These are phyloP conservation scores for Neurospora sp. DNA, from an alignment of 495 filamentous ascomycete genomes.

Conservation along the genomic window DNA sequence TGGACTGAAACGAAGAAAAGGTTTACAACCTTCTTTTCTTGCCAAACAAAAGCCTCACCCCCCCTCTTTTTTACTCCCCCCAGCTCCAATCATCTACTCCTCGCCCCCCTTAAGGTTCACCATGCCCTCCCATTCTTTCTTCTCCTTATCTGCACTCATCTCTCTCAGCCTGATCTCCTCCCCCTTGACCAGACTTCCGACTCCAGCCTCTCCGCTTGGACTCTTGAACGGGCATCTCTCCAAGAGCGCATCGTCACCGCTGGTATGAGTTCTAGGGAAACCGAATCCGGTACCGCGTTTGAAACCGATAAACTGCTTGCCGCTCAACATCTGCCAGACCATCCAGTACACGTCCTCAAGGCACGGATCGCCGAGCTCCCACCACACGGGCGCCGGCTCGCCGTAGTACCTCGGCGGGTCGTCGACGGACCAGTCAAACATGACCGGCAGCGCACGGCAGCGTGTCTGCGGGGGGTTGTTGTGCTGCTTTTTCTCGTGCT, in stretches of 20 bases:
- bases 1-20: neutral
- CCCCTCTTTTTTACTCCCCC: neutral
- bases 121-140: neutral
- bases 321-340: conserved; percentile 14
- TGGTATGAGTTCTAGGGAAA: neutral
- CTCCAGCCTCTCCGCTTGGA: conserved; percentile 9
- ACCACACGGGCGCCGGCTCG: conserved; percentile 12
- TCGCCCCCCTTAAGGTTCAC: neutral
- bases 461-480: neutral
- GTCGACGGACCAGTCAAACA: conserved; percentile 6
- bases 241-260: neutral
- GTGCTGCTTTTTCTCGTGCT: conserved; percentile 1
- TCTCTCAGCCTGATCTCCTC: neutral
- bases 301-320: conserved; percentile 15
- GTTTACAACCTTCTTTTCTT: neutral
- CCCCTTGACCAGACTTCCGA: neutral
- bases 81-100: neutral
- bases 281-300: conserved; percentile 12
- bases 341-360: conserved; percentile 20
- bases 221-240: conserved; percentile 9
- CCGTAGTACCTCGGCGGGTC: conserved; percentile 7
- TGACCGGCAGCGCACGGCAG: conserved; percentile 3
- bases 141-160: neutral
- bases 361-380: conserved; percentile 10
- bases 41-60: neutral